Evolutionary conservation across 768 basidiomycete genomes (phyloP).

Genomic region (Tricholomella constricta): DNA sequence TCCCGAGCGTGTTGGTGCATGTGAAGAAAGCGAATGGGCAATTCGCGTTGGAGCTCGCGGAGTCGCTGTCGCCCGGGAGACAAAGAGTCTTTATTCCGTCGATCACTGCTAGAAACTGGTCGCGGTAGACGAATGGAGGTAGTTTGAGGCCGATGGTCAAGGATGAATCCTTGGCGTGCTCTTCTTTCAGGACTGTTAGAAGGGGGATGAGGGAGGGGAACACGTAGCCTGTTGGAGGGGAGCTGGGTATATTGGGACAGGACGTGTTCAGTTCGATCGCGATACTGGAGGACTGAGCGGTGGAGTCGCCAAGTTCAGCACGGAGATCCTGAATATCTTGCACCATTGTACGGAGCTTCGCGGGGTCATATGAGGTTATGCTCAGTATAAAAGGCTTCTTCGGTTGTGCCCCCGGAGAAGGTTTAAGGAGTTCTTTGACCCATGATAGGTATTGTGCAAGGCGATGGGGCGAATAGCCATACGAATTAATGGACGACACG

Average conservation of each 20-base stretch:
- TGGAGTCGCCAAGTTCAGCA: conserved; percentile 29
- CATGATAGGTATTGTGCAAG: conserved; percentile 66
- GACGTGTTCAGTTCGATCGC: conserved; percentile 84
- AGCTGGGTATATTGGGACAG: conserved; percentile 74
- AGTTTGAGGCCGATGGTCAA: conserved; percentile 78
- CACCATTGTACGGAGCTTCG: conserved; percentile 57
- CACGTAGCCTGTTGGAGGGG: conserved; percentile 69
- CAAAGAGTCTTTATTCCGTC: conserved; percentile 45
- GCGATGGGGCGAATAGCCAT: conserved; percentile 84
- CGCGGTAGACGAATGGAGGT: conserved; percentile 67
- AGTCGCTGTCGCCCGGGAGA: conserved; percentile 9
- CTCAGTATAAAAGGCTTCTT: conserved; percentile 73
- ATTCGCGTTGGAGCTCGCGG: conserved; percentile 1
- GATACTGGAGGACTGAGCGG: conserved; percentile 39
- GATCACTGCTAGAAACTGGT: conserved; percentile 62
- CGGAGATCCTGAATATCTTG: conserved; percentile 62
- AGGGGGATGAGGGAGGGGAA: conserved; percentile 52
- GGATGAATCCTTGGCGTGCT: conserved; percentile 48
- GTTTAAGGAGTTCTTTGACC: conserved; percentile 50
- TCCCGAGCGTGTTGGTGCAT: conserved; percentile 81
- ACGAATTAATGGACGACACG: conserved; percentile 76
- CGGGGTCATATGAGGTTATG: conserved; percentile 64
- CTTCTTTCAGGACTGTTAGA: conserved; percentile 54
- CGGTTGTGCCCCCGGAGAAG: conserved; percentile 22
- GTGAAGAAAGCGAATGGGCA: conserved; percentile 72